These are phyloP conservation scores for Themeda triandra DNA, from an alignment of 176 grass and related monocot genomes.

Conservation along the genomic window DNA sequence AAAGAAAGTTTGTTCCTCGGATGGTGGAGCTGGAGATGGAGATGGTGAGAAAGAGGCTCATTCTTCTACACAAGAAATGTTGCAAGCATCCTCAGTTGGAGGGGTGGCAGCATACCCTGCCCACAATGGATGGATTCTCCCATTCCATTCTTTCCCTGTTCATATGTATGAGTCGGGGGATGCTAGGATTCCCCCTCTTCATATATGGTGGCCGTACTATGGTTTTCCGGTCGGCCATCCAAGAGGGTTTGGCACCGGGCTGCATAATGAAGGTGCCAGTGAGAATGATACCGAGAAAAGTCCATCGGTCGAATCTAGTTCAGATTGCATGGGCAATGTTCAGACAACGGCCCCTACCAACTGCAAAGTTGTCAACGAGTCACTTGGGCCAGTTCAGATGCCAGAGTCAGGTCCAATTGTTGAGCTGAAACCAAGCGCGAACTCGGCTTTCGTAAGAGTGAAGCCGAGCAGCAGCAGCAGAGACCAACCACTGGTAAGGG, in stretches of 20 bases:
- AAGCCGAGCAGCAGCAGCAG: slow-evolving; percentile 29
- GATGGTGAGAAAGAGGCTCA: background rate
- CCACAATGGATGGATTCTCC: slow-evolving; percentile 22
- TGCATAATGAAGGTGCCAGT: background rate
- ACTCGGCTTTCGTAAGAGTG: slow-evolving; percentile 53
- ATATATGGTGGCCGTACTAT: slow-evolving; percentile 38
- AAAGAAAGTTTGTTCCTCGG: slow-evolving; percentile 31
- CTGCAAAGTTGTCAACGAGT: background rate
- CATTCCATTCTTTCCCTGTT: slow-evolving; percentile 18
- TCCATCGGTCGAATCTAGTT: slow-evolving; percentile 16
- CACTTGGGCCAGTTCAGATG: background rate
- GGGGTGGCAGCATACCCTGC: slow-evolving; percentile 1
- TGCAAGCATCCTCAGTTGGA: background rate
- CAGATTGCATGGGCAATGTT: background rate
- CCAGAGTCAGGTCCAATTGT: background rate
- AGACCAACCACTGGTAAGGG: slow-evolving; percentile 21
- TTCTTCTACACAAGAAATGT: background rate
- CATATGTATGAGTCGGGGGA: slow-evolving; percentile 7
- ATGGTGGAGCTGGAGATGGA: background rate
- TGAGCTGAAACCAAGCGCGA: slow-evolving; percentile 45
- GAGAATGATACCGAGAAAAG: slow-evolving; percentile 14
- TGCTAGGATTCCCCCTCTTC: slow-evolving; percentile 24
- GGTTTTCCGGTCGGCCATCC: slow-evolving; percentile 24
- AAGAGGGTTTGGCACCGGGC: background rate
- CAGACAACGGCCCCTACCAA: background rate